Evolutionary conservation across 2,329 filamentous ascomycete species (phyloP).

Genomic region (Phyllosticta citribraziliensis): DNA sequence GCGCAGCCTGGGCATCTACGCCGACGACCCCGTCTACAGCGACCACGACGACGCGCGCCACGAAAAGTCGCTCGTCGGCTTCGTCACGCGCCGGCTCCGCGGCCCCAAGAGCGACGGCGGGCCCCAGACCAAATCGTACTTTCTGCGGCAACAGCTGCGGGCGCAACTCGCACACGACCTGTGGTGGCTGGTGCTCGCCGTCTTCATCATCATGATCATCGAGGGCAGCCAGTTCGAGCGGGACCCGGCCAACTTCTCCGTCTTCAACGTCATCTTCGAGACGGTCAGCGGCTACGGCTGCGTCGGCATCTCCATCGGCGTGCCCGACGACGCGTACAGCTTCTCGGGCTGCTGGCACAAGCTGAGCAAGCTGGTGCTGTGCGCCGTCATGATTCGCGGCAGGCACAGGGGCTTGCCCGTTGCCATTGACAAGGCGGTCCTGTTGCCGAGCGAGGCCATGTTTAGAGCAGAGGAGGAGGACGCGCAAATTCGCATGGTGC

Average conservation of each 20-base stretch:
- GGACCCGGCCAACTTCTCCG: conserved; percentile 27
- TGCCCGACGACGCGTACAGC: conserved; percentile 34
- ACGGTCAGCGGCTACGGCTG: conserved; percentile 28
- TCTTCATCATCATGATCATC: conserved; percentile 38
- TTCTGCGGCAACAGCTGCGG: conserved; percentile 34
- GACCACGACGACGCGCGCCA: not conserved
- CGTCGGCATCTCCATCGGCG: conserved; percentile 38
- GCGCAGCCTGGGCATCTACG: conserved; percentile 50
- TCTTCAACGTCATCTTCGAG: conserved; percentile 39
- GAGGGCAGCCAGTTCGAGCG: conserved; percentile 27
- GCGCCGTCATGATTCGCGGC: conserved; percentile 46
- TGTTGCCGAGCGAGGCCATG: conserved; percentile 26
- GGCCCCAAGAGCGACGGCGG: not conserved
- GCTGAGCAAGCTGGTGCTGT: conserved; percentile 45
- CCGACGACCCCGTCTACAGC: conserved; percentile 21
- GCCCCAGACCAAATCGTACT: conserved; percentile 25
- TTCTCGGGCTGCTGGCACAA: conserved; percentile 41
- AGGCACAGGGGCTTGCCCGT: conserved; percentile 47
- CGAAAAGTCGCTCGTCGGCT: conserved; percentile 11
- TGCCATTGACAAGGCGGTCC: conserved; percentile 40
- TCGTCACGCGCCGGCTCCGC: conserved; percentile 9
- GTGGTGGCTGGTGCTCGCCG: conserved; percentile 36
- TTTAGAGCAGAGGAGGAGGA: conserved; percentile 25
- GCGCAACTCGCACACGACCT: conserved; percentile 38
- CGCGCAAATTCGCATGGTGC: conserved; percentile 15